Evolutionary conservation across 2,329 filamentous ascomycete species (phyloP).

Genomic region (Trichophaea hybrida): DNA sequence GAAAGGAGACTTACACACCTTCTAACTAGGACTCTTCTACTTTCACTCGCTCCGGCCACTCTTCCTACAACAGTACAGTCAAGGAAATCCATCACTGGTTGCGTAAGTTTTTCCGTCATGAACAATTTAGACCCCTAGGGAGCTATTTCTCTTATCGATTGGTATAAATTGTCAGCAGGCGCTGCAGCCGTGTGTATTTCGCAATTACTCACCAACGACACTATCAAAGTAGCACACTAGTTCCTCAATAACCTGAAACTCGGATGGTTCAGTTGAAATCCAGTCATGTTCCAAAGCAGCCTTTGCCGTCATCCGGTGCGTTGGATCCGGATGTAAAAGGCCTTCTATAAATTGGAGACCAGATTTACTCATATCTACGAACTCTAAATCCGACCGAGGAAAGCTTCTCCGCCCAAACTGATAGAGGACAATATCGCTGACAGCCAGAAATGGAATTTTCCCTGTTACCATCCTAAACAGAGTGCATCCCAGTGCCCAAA

Average conservation of each 20-base stretch:
- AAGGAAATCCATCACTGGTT: too few species aligned
- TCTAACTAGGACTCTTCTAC: too few species aligned
- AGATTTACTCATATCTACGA: neutral
- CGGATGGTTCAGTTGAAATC: neutral
- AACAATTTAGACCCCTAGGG: too few species aligned
- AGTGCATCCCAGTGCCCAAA: slow-evolving; percentile 12
- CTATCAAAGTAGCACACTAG: too few species aligned
- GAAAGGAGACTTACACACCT: too few species aligned
- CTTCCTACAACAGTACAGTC: too few species aligned
- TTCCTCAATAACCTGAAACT: neutral
- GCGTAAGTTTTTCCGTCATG: too few species aligned
- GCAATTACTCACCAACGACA: too few species aligned
- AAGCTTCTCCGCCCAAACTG: neutral
- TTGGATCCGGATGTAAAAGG: slow-evolving; percentile 3
- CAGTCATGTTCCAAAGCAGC: slow-evolving; percentile 8
- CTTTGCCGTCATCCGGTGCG: neutral
- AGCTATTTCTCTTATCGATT: too few species aligned
- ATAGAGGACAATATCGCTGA: neutral
- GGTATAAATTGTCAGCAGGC: too few species aligned
- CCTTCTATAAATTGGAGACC: slow-evolving; percentile 7
- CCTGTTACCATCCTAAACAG: slow-evolving; percentile 5
- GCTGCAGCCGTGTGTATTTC: too few species aligned
- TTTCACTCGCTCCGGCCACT: too few species aligned
- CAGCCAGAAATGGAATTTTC: slow-evolving; percentile 5
- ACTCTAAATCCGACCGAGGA: neutral